Percentiles rank a stretch among this genome's conserved stretches.
Evolutionary conservation across 2,329 filamentous ascomycete species (phyloP).

Genomic region (Myriosclerotinia scirpicola): DNA sequence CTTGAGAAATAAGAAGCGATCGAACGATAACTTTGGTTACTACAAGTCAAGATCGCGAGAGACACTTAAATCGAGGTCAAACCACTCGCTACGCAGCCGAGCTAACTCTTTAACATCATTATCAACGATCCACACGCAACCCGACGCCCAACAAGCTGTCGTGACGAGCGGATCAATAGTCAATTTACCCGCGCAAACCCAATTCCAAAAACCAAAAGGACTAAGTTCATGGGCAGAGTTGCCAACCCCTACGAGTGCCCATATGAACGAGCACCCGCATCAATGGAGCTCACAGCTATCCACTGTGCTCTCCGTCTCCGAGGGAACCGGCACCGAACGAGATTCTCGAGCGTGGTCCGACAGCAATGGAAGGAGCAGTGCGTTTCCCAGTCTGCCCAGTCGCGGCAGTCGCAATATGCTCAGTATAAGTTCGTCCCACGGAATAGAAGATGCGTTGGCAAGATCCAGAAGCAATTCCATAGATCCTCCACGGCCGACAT

Average conservation of each 20-base stretch:
- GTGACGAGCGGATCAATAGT: constrained; percentile 37
- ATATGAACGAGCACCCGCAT: constrained; percentile 53
- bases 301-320: constrained; percentile 62
- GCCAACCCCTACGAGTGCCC: constrained; percentile 38
- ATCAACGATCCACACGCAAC: constrained; percentile 50
- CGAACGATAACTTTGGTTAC: constrained; percentile 51
- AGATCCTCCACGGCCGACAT: constrained; percentile 51
- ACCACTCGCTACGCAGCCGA: constrained; percentile 37
- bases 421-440: constrained; percentile 55
- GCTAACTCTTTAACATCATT: constrained; percentile 57
- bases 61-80: constrained; percentile 42
- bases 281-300: constrained; percentile 66
- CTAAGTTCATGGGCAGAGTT: constrained; percentile 42
- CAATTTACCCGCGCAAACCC: constrained; percentile 32
- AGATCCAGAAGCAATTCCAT: constrained; percentile 43
- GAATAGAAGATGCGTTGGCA: constrained; percentile 31
- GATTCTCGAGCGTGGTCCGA: constrained; percentile 48
- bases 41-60: constrained; percentile 54
- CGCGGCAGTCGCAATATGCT: constrained; percentile 50
- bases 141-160: constrained; percentile 37
- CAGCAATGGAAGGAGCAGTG: constrained; percentile 49
- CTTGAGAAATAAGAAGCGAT: constrained; percentile 50
- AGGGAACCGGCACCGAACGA: constrained; percentile 49
- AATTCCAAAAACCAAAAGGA: constrained; percentile 26
- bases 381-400: constrained; percentile 48